Evolutionary conservation across 331 rosid species (phyloP).

Genomic region (Acacia pycnantha): DNA sequence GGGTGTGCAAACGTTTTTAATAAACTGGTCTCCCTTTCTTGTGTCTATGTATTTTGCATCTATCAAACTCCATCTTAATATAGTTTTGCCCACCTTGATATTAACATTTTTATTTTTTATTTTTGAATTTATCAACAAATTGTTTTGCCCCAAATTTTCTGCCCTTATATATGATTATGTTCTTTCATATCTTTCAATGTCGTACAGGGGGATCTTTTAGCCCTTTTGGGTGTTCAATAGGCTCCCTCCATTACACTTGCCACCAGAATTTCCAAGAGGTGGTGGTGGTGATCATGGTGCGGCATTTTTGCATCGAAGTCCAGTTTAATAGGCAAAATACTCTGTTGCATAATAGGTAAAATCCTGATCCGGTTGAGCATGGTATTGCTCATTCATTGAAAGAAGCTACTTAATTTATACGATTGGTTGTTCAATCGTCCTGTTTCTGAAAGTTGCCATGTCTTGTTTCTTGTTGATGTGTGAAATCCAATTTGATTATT

Average conservation of each 20-base stretch:
- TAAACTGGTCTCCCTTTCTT: background rate
- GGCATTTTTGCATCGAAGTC: constrained; percentile 38
- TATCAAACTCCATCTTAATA: background rate
- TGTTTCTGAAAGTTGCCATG: background rate
- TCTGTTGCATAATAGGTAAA: constrained; percentile 66
- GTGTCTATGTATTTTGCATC: background rate
- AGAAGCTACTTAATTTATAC: background rate
- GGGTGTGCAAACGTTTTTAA: background rate
- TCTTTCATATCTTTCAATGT: constrained; percentile 36
- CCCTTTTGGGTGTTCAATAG: constrained; percentile 44
- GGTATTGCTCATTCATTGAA: constrained; percentile 11
- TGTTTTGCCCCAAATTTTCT: constrained; percentile 25
- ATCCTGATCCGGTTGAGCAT: constrained; percentile 30
- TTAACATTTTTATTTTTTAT: background rate
- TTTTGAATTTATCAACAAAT: background rate
- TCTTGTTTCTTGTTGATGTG: background rate
- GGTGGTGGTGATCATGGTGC: constrained; percentile 37
- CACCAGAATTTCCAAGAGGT: constrained; percentile 38
- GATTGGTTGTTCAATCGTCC: background rate
- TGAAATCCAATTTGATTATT: background rate
- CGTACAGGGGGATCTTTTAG: constrained; percentile 55
- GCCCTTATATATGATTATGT: constrained; percentile 42
- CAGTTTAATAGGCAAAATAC: constrained; percentile 59
- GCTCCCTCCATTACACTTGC: constrained; percentile 39
- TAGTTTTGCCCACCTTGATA: background rate